Percentiles rank a stretch among this genome's conserved stretches.
Evolutionary conservation across 257 asterid genomes (phyloP).

Genomic region (Galeopsis tetrahit): DNA sequence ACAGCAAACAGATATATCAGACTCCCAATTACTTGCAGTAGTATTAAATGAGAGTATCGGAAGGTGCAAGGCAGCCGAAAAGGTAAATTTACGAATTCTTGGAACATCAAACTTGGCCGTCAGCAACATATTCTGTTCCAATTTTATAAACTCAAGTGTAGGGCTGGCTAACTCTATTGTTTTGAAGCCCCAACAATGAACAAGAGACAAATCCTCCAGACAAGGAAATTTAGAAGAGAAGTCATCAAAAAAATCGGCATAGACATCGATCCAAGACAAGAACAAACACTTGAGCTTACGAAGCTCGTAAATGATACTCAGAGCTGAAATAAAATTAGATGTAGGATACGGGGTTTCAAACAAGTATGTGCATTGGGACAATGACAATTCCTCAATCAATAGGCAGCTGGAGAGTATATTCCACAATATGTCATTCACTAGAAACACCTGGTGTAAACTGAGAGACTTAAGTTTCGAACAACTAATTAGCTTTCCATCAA

Average conservation of each 20-base stretch:
- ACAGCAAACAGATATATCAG: background rate
- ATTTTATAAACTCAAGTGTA: conserved; percentile 2
- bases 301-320: background rate
- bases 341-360: no score
- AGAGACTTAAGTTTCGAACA: conserved; percentile 15
- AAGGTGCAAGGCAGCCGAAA: background rate
- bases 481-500: background rate
- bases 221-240: conserved; percentile 19
- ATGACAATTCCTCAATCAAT: conserved; percentile 13
- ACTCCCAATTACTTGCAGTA: conserved; percentile 2
- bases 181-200: background rate
- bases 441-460: background rate
- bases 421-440: background rate
- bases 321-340: no score
- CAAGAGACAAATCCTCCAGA: conserved; percentile 10
- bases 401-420: conserved; percentile 28
- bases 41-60: background rate
- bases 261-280: background rate
- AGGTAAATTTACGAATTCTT: background rate
- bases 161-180: background rate
- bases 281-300: conserved; percentile 1
- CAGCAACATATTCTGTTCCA: no score
- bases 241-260: background rate
- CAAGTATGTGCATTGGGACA: background rate
- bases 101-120: conserved; percentile 20